A percentile compares a stretch with the other conserved stretches of the same genome.
Evolutionary conservation across 495 filamentous ascomycete species (phyloP).

Genomic region (Penicillium turbatum): DNA sequence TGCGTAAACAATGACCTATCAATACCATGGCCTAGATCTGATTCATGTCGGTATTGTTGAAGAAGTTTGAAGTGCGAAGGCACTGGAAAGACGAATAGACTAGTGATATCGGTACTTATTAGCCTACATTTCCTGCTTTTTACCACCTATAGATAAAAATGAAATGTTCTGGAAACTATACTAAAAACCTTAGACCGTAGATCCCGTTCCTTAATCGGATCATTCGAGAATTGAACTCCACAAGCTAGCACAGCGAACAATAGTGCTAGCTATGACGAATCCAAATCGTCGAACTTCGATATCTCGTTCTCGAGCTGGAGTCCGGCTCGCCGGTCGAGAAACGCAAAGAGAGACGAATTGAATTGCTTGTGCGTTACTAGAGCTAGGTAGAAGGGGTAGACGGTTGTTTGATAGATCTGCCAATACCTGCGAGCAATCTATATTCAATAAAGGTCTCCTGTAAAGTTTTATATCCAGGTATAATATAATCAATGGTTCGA

Average conservation of each 20-base stretch:
- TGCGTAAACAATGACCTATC: slow-evolving; percentile 48
- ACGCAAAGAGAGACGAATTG: slow-evolving; percentile 15
- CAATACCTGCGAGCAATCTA: slow-evolving; percentile 16
- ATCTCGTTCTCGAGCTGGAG: background rate
- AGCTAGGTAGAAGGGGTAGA: slow-evolving; percentile 23
- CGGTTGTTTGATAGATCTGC: slow-evolving; percentile 20
- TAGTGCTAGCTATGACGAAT: slow-evolving; percentile 19
- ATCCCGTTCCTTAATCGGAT: slow-evolving; percentile 51
- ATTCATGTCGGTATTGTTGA: slow-evolving; percentile 43
- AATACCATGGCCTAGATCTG: slow-evolving; percentile 47
- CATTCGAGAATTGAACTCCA: slow-evolving; percentile 65
- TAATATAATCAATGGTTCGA: background rate
- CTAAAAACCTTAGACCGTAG: slow-evolving; percentile 48
- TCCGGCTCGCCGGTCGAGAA: slow-evolving; percentile 14
- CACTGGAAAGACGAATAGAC: slow-evolving; percentile 53
- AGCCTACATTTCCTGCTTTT: no score
- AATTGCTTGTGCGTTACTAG: slow-evolving; percentile 19
- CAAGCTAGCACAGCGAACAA: slow-evolving; percentile 72
- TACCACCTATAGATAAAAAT: background rate
- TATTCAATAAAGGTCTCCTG: no score
- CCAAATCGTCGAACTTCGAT: background rate
- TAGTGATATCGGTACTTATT: no score
- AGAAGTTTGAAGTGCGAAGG: slow-evolving; percentile 48
- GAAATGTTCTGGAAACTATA: slow-evolving; percentile 9
- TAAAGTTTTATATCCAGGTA: no score